phyloP scores from a whole-genome alignment of 139 green algal genomes.

The Micractinium sp. region DNA sequence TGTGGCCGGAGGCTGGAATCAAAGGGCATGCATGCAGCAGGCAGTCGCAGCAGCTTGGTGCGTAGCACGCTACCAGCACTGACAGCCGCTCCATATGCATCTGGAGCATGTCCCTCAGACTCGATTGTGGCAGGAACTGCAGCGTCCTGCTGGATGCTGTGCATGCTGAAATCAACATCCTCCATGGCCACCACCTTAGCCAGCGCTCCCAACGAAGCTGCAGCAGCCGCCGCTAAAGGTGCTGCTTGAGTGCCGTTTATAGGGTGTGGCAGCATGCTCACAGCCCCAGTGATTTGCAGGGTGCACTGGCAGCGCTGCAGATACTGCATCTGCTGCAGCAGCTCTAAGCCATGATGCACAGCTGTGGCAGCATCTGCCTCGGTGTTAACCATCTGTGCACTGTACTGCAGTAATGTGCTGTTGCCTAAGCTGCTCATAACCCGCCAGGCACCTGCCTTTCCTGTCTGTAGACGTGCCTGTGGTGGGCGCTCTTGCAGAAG shows the following conservation, averaged over 20 bases:
- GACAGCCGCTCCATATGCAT: constrained; percentile 17
- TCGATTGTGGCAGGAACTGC: not conserved
- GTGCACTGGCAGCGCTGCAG: not conserved
- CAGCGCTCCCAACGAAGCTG: constrained; percentile 10
- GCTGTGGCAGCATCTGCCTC: not conserved
- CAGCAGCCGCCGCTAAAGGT: constrained; percentile 8
- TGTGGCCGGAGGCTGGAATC: constrained; percentile 41
- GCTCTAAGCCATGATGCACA: not conserved
- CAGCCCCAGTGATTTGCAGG: not conserved
- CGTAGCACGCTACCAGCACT: not conserved
- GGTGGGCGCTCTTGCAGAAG: not conserved
- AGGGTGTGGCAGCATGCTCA: not conserved
- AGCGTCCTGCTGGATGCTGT: constrained; percentile 18
- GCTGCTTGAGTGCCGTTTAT: not conserved
- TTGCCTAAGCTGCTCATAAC: too few species aligned
- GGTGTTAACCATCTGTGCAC: not conserved
- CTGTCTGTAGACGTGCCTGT: not conserved
- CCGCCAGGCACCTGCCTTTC: not conserved
- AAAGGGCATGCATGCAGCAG: not conserved
- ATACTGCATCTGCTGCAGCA: not conserved
- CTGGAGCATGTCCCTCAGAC: not conserved
- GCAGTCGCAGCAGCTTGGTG: constrained; percentile 29
- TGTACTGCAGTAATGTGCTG: not conserved
- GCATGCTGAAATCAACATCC: not conserved
- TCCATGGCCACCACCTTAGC: constrained; percentile 33